Evolutionary conservation across 2,329 filamentous ascomycete genomes (phyloP).

Genomic region (Basipetospora chlamydospora): DNA sequence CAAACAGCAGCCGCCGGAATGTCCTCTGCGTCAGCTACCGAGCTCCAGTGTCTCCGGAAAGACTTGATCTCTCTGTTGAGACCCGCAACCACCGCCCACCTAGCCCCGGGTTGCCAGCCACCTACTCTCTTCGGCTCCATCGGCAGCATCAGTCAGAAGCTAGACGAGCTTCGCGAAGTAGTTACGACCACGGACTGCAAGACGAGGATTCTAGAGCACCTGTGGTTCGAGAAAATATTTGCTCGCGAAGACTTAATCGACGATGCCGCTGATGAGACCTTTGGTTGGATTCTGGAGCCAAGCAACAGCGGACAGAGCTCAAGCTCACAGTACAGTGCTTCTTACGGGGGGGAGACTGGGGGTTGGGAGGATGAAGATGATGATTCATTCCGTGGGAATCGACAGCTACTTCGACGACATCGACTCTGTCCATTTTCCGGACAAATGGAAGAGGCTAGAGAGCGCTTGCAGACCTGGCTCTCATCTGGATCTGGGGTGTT

Average conservation of each 20-base stretch:
- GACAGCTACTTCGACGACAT: too few species aligned
- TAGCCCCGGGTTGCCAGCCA: not conserved
- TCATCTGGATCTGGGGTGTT: not conserved
- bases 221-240: not conserved
- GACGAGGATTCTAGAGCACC: slow-evolving; percentile 2
- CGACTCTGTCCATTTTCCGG: too few species aligned
- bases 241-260: not conserved
- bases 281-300: slow-evolving; percentile 10
- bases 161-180: not conserved
- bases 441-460: not conserved
- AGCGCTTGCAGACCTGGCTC: slow-evolving; percentile 4
- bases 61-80: not conserved
- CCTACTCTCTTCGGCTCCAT: not conserved
- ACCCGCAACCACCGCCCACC: not conserved
- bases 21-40: not conserved
- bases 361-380: too few species aligned
- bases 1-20: not conserved
- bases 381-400: too few species aligned
- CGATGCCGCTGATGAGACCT: not conserved
- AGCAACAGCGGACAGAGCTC: too few species aligned
- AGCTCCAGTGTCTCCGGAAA: not conserved
- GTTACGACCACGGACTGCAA: not conserved
- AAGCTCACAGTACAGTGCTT: too few species aligned
- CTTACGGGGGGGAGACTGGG: too few species aligned
- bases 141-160: not conserved